Base-by-base conservation (phyloP, 768 basidiomycete genomes). In the Trametes cubensis region DNA sequence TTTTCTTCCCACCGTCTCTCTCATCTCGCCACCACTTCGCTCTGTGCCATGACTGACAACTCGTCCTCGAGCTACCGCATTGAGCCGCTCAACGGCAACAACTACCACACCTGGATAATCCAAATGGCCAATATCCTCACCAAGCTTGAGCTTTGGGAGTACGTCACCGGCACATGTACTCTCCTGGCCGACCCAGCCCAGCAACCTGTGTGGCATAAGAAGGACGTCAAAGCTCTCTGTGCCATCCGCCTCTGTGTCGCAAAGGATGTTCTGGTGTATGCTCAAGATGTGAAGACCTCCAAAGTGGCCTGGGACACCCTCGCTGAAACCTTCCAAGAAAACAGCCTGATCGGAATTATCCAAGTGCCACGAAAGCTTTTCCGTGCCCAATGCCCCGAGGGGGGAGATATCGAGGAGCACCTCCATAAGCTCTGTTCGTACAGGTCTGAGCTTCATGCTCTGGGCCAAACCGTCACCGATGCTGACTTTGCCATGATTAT, bases 401-500 rank as follows among this genome's bases (percentile, higher is more conserved):
- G 64, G 4, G 61, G 64, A 13, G 67, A 73, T 42, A 70, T 79
- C 46, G 71, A 74, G 28, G 71, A 72, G 45, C 75, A 78, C 59
- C 70, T 78, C 28, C 60, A 63, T 4, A 66, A 61, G 21, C 65
- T 78, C 42, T 55, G 70, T 28, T 38, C 60, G 6, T 67, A 66
- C 54, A 60, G 72, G 41, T 56, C 72, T 28, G 68, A 76, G 55
- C 62, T 66, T 5, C 45, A 21, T 13, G 58, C 72, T 14, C 61
- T 74, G 25, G 73, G 70, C 14, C 50, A 66, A 40, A 51, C 41
- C 15, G 53, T 78, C 25, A 38, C 38, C 0, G 75, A 76, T 20
- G 26, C 63, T n/a, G 73, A 78, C 14, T 78, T 76, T 54, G 53
- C 66, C 21, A 71, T 70, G 59, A 71, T 70, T 0, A 60, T 78